phyloP scores from a whole-genome alignment of 225 moss, liverwort and hornwort genomes.

The Polytrichum formosum region DNA sequence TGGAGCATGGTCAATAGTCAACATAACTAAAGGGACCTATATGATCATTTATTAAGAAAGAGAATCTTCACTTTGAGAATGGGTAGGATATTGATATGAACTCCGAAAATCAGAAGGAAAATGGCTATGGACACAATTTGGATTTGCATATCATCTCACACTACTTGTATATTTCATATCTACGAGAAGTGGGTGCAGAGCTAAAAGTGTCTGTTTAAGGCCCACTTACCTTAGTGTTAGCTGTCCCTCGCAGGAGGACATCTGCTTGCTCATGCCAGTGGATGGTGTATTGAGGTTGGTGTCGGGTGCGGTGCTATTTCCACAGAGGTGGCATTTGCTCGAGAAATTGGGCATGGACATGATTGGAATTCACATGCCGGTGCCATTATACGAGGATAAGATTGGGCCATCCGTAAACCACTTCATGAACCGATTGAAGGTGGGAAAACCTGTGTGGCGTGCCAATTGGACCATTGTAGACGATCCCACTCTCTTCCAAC shows the following conservation, averaged over 20 bases:
- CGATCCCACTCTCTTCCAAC: constrained; percentile 73
- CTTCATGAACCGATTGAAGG: constrained; percentile 62
- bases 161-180: no score
- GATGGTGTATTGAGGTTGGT: constrained; percentile 55
- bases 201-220: no score
- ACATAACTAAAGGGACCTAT: no score
- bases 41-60: no score
- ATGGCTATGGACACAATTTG: no score
- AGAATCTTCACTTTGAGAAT: no score
- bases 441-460: constrained; percentile 68
- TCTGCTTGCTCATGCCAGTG: constrained; percentile 58
- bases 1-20: no score
- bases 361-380: constrained; percentile 60
- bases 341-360: constrained; percentile 81
- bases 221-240: no score
- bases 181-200: no score
- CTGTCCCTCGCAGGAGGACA: constrained; percentile 50
- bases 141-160: no score
- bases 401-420: constrained; percentile 42
- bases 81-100: no score
- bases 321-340: constrained; percentile 56
- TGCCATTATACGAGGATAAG: constrained; percentile 61
- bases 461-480: constrained; percentile 66
- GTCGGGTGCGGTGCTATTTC: constrained; percentile 72
- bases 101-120: no score